Base-by-base conservation (phyloP, 2,329 filamentous ascomycete species). In the Orbilia brochopaga region DNA sequence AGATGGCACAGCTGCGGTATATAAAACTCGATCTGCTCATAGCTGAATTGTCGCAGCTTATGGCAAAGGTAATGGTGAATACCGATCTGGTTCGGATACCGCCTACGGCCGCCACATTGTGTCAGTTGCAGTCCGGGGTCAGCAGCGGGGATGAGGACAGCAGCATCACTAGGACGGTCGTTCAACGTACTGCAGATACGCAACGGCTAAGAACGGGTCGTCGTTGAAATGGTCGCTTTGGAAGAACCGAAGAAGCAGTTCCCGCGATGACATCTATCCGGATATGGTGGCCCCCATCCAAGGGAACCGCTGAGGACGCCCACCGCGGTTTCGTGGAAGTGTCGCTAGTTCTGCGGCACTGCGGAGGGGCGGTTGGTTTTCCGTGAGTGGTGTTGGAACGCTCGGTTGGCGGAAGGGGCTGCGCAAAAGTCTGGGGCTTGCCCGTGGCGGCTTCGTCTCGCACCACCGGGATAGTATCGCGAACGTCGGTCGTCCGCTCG, bases 191-290 rank as follows among this genome's bases (percentile, higher is more conserved):
- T 90, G 90, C 78, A 94, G 87, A 81, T 94, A 94, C 75, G 90
- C 91, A 79, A 94, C 90, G 73, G 90, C 89, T 80, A 94, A 87
- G 80, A 92, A 93, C 74, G 91, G 90, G 81, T 93, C 89, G 82
- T 90, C 88, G 83, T 92, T 93, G 85, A 94, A 94, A 83, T 94
- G 90, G 84, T 94, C 90, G 83, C 89, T 92, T 85, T 93, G 90
- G 83, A 94, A 87, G 86, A 93, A 92, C 81, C 90, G 87, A 84
- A 91, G 89, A 80, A 94, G 85, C 83, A 94, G 84, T 83, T 92
- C 89, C 90, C 90, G 93, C 83, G 67, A 72, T 61, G 87, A 89
- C 87, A 88, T 88, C 66, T 74, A 75, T 67, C 57, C 62, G 63
- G 66, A 46, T 69, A 42, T 58, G 40, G 53, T 48, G 60, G 64